A percentile compares a stretch with the other conserved stretches of the same genome.
phyloP scores from a whole-genome alignment of 2,329 filamentous ascomycete genomes.

The Penicillium sp. region DNA sequence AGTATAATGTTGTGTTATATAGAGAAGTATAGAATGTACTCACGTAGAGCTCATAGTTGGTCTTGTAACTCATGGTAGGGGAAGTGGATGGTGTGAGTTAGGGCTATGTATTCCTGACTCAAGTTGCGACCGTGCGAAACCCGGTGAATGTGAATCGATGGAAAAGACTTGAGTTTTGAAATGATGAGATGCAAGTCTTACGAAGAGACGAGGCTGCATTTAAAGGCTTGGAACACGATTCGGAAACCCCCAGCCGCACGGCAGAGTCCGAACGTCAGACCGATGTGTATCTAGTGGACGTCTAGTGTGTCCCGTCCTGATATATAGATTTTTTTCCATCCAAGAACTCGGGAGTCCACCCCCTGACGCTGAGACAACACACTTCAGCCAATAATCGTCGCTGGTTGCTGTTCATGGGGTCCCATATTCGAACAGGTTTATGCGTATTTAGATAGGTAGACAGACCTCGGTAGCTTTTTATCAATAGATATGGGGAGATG shows the following conservation, averaged over 20 bases:
- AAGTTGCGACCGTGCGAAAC: too few species aligned
- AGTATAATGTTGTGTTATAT: background rate
- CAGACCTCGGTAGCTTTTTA: too few species aligned
- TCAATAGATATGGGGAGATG: too few species aligned
- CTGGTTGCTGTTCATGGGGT: too few species aligned
- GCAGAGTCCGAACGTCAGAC: conserved; percentile 8
- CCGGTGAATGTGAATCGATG: too few species aligned
- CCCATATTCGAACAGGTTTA: too few species aligned
- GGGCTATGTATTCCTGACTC: too few species aligned
- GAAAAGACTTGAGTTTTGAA: too few species aligned
- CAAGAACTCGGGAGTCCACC: conserved; percentile 9
- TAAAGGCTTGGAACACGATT: conserved; percentile 7
- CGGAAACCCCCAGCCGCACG: conserved; percentile 14
- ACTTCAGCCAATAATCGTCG: too few species aligned
- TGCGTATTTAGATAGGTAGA: too few species aligned
- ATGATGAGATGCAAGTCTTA: conserved; percentile 13
- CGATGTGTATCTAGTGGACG: conserved; percentile 11
- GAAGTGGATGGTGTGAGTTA: too few species aligned
- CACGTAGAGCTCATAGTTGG: conserved; percentile 35
- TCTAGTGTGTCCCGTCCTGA: background rate
- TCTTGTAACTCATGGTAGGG: conserved; percentile 31
- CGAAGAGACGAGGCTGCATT: conserved; percentile 6
- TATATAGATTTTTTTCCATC: conserved; percentile 6
- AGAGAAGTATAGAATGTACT: conserved; percentile 10
- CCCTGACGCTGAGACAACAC: too few species aligned